phyloP scores from a whole-genome alignment of 2,329 filamentous ascomycete species.

The Penicillium sp. region DNA sequence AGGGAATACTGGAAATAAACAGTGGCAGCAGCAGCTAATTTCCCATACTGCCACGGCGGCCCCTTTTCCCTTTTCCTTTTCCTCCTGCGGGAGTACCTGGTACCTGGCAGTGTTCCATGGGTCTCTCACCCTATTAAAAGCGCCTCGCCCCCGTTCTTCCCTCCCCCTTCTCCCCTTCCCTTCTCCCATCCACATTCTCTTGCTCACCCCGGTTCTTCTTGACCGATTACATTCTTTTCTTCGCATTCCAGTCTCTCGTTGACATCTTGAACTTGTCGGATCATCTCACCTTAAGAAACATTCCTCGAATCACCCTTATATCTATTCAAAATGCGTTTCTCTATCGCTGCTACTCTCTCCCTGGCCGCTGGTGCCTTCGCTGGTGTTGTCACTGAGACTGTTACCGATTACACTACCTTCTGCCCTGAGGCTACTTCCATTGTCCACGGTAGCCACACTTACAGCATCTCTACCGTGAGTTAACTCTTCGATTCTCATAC shows the following conservation, averaged over 20 bases:
- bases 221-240: slow-evolving; percentile 31
- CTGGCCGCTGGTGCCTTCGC: slow-evolving; percentile 46
- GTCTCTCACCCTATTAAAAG: slow-evolving; percentile 15
- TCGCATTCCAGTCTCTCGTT: slow-evolving; percentile 17
- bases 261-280: slow-evolving; percentile 9
- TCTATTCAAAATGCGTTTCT: slow-evolving; percentile 55
- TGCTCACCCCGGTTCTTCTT: slow-evolving; percentile 18
- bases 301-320: slow-evolving; percentile 14
- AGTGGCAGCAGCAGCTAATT: neutral
- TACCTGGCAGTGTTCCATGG: slow-evolving; percentile 25
- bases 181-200: slow-evolving; percentile 25
- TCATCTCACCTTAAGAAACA: slow-evolving; percentile 13
- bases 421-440: slow-evolving; percentile 70
- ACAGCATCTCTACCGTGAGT: slow-evolving; percentile 68
- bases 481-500: too few species aligned
- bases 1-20: neutral
- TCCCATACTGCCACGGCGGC: neutral
- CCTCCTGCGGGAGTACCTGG: slow-evolving; percentile 15
- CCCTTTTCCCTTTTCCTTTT: slow-evolving; percentile 2
- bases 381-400: slow-evolving; percentile 63
- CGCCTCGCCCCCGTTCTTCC: slow-evolving; percentile 1
- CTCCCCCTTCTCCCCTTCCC: slow-evolving; percentile 9
- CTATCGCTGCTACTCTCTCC: slow-evolving; percentile 46
- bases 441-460: slow-evolving; percentile 67
- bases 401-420: slow-evolving; percentile 71